Evolutionary conservation across 2,329 filamentous ascomycete genomes (phyloP).

Genomic region (Cercospora sp.): DNA sequence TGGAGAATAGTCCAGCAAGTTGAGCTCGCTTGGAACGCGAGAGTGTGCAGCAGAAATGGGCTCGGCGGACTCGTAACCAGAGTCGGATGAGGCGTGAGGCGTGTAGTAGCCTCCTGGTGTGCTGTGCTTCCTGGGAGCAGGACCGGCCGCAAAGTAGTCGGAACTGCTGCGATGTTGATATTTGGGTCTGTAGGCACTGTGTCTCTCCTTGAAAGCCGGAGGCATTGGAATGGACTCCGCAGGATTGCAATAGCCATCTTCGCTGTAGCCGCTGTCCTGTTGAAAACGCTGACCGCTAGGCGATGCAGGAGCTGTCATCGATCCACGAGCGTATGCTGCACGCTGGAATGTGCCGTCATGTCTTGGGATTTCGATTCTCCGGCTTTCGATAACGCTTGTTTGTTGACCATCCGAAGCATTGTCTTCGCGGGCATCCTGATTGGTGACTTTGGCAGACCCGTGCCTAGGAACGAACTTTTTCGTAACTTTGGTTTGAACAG

Average conservation of each 20-base stretch:
- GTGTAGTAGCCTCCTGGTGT: slow-evolving; percentile 12
- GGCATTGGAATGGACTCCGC: slow-evolving; percentile 12
- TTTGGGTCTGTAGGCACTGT: background rate
- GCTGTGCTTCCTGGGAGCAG: slow-evolving; percentile 7
- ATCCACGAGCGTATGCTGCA: slow-evolving; percentile 13
- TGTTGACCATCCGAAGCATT: background rate
- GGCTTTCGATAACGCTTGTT: slow-evolving; percentile 2
- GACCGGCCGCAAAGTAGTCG: slow-evolving; percentile 10
- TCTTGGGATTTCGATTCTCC: slow-evolving; percentile 13
- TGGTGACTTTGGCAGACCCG: slow-evolving; percentile 59
- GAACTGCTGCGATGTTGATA: slow-evolving; percentile 6
- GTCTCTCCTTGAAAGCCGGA: slow-evolving; percentile 9
- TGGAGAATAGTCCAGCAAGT: slow-evolving; percentile 12
- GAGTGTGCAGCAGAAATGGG: slow-evolving; percentile 26
- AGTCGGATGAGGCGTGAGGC: slow-evolving; percentile 30
- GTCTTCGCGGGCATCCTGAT: slow-evolving; percentile 51
- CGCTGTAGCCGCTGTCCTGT: background rate
- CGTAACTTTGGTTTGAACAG: slow-evolving; percentile 46
- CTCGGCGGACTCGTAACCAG: slow-evolving; percentile 33
- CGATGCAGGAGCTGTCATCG: background rate
- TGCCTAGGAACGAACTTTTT: slow-evolving; percentile 65
- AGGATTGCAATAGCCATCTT: slow-evolving; percentile 5
- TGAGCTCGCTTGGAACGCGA: slow-evolving; percentile 29
- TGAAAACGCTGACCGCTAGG: background rate
- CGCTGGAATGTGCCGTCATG: slow-evolving; percentile 11